phyloP scores from a whole-genome alignment of 345 rosid species.

The Sonneratia caseolaris region DNA sequence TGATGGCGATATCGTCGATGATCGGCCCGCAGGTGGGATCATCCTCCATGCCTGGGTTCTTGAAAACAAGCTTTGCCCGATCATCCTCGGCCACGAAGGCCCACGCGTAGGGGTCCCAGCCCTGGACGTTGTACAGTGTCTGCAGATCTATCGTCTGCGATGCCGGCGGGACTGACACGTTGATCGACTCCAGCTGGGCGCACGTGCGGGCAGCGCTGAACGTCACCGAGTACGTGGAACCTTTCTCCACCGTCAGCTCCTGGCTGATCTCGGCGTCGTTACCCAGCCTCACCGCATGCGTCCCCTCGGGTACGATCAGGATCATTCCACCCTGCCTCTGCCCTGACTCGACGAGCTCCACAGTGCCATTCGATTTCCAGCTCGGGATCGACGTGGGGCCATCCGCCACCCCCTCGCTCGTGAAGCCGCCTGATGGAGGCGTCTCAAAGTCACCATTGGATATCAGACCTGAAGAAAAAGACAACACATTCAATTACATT shows the following conservation, averaged over 20 bases:
- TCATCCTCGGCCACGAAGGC: slow-evolving; percentile 77
- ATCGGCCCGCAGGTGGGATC: slow-evolving; percentile 98
- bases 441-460: slow-evolving; percentile 78
- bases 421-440: slow-evolving; percentile 54
- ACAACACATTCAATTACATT: not conserved
- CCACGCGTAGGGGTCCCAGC: slow-evolving; percentile 97
- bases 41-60: slow-evolving; percentile 94
- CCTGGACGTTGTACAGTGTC: slow-evolving; percentile 84
- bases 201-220: slow-evolving; percentile 99
- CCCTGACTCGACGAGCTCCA: slow-evolving; percentile 75
- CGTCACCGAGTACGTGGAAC: slow-evolving; percentile 66
- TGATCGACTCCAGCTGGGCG: slow-evolving; percentile 85
- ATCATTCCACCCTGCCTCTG: slow-evolving; percentile 97
- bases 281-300: slow-evolving; percentile 75
- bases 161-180: slow-evolving; percentile 74
- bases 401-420: slow-evolving; percentile 39
- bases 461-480: slow-evolving; percentile 38
- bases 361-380: slow-evolving; percentile 64
- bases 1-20: slow-evolving; percentile 75
- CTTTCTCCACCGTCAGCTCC: slow-evolving; percentile 76
- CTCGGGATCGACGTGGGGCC: slow-evolving; percentile 51
- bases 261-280: slow-evolving; percentile 95
- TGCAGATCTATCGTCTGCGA: slow-evolving; percentile 82
- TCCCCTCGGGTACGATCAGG: slow-evolving; percentile 81
- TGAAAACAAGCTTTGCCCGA: slow-evolving; percentile 40